Conservation (phyloP, 2,329 filamentous ascomycete species). For the Xylaria digitata region DNA sequence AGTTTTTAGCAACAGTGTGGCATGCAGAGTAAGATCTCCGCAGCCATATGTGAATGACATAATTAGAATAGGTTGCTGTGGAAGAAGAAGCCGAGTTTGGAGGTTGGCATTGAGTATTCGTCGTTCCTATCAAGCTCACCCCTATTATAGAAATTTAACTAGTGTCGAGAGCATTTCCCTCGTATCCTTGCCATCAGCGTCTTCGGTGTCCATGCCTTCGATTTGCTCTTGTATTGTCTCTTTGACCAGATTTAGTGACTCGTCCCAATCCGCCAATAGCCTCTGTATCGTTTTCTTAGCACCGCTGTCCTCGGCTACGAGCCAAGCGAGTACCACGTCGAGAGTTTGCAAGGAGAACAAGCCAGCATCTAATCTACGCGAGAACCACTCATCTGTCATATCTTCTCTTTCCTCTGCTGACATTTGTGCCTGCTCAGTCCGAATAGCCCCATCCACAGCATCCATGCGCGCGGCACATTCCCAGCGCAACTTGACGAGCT, state of each 20-base stretch:
- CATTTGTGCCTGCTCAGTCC: slow-evolving; percentile 63
- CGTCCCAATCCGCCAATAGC: slow-evolving; percentile 75
- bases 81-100: slow-evolving; percentile 23
- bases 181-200: slow-evolving; percentile 68
- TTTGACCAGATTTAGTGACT: slow-evolving; percentile 71
- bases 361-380: slow-evolving; percentile 82
- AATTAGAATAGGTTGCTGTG: slow-evolving; percentile 28
- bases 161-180: slow-evolving; percentile 67
- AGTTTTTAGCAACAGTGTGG: slow-evolving; percentile 5
- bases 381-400: slow-evolving; percentile 77
- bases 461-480: slow-evolving; percentile 74
- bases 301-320: slow-evolving; percentile 87
- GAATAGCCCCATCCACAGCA: slow-evolving; percentile 72
- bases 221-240: slow-evolving; percentile 73
- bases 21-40: slow-evolving; percentile 6
- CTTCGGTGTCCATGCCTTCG: slow-evolving; percentile 60
- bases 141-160: slow-evolving; percentile 59
- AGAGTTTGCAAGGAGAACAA: slow-evolving; percentile 85
- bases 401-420: slow-evolving; percentile 69
- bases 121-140: slow-evolving; percentile 38
- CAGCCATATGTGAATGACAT: slow-evolving; percentile 8
- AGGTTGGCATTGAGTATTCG: slow-evolving; percentile 40
- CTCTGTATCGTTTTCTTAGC: slow-evolving; percentile 72
- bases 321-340: slow-evolving; percentile 88
- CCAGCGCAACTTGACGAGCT: slow-evolving; percentile 75